Evolutionary conservation across 1,284 basidiomycete genomes (phyloP), one percentile per base, ranked within the genome.

Genomic region (Cerrena zonata): DNA sequence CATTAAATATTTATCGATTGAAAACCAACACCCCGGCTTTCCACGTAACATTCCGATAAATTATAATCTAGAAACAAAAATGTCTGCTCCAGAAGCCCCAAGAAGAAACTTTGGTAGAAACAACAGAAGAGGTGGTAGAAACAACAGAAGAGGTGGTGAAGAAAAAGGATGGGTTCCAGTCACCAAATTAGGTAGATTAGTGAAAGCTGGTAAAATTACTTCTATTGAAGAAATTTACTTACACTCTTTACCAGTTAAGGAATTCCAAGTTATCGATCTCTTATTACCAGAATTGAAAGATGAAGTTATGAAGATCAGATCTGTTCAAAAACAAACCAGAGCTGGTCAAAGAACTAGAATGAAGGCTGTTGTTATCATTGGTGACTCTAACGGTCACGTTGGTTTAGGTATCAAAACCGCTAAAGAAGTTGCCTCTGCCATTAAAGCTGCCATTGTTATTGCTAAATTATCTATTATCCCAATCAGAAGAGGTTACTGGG

Each of bases 181-280:
- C 73, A 99, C 95, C 72, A 98, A 98, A 73, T 91, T 99, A 63
- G 95, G 95, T 58, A 94, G 95, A 74, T 86, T 99, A 65, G 95
- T 98, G 51, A 98, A 97, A 79, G 96, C 98, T 67, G 94, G 94
- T 67, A 99, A 99, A 80, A 97, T 99, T 81, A 97, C 95, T 78
- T 97, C 94, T 47, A 96, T 99, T 84, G 95, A 99, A 74, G 95
- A 99, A 73, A 97, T 99, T 77, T 99, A 99, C 80, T 91, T 99
- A 67, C 99, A 99, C 87, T 99, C 95, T 42, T 89, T 99, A 58
- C 94, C 96, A 60, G 89, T 97, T 74, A 97, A 96, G 77, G 94
- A 97, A 76, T 97, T 77, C 80, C 94, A 97, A 73, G 94, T 97
- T 71, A 87, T 97, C 79, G 94, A 97, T 78, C 85, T 88, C 71